Conservation (phyloP, 75 land plant species). For the Pinus albicaulis region DNA sequence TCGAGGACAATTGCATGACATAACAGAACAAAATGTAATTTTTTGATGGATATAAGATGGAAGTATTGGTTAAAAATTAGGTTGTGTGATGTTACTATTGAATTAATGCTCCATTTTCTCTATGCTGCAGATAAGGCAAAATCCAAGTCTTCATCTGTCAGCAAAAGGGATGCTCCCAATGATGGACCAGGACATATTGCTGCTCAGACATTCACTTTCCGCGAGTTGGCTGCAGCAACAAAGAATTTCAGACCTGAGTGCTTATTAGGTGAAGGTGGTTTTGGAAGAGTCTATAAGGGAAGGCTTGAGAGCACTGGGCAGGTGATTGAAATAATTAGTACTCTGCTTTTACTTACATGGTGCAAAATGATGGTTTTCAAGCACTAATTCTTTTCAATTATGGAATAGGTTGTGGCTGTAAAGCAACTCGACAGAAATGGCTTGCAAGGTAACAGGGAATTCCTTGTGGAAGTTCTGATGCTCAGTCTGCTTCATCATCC, state of each 20-base stretch:
- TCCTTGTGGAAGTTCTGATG: constrained; percentile 49
- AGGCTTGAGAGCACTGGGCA: constrained; percentile 29
- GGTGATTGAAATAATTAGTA: no score
- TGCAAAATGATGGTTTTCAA: no score
- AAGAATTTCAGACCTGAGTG: constrained; percentile 47
- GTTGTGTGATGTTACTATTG: no score
- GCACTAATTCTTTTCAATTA: no score
- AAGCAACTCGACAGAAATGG: constrained; percentile 59
- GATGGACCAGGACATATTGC: constrained; percentile 38
- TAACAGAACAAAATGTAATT: no score
- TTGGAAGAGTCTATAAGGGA: constrained; percentile 47
- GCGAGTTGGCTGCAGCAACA: constrained; percentile 50
- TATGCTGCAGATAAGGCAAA: constrained; percentile 30
- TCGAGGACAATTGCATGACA: no score
- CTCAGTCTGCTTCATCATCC: constrained; percentile 47
- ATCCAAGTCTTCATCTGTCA: constrained; percentile 13
- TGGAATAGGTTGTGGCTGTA: constrained; percentile 39
- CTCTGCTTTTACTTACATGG: no score
- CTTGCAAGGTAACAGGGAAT: constrained; percentile 49
- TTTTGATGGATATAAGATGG: no score
- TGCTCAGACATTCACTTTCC: constrained; percentile 44
- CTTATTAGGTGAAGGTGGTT: constrained; percentile 46
- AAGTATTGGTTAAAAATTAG: no score
- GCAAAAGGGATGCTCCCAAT: constrained; percentile 14
- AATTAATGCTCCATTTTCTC: no score